Base-by-base conservation (phyloP, 345 rosid genomes). In the Melaleuca quinquenervia region DNA sequence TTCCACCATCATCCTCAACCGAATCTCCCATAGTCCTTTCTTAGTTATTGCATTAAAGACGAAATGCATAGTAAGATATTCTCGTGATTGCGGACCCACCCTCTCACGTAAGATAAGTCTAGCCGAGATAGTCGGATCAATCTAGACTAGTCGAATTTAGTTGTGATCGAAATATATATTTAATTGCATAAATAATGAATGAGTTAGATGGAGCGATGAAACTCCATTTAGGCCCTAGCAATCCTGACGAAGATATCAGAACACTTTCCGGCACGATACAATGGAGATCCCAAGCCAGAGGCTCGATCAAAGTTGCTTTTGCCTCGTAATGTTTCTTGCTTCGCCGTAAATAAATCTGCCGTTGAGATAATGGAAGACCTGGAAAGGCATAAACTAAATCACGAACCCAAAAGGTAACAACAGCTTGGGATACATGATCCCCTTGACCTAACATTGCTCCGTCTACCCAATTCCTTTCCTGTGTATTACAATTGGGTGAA, bases 311-410 rank as follows among this genome's bases (percentile, higher is more conserved):
- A 96, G 87, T 64, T 64, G 83, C 92, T 95, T 88, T 90, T 95
- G 87, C 98, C 98, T 85, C 94, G 90, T 84, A 96, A 96, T 82
- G 84, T 90, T 60, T 88, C 97, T 85, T 90, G 96, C 76, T 97
- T 97, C 82, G 85, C 93, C 84, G 87, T 89, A 82, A 92, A 85
- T 84, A 96, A 91, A 83, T 89, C 96, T 14, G 94, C 94, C 21
- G 92, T 88, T 86, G 96, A 96, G 88, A 95, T 85, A 62, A 92
- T 91, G 52, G 91, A 94, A 89, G 95, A 92, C 93, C 93, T 97
- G 84, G 94, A 93, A 86, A 91, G 75, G 84, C 89, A 90, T 90
- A 96, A 92, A 88, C 90, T 88, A 86, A 93, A 94, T 90, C 84
- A 91, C 7, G 97, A 93, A 50, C 82, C 94, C 27, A n/a, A 89